Conservation (phyloP, 805 yeast species). For the Lipomyces sp. region DNA sequence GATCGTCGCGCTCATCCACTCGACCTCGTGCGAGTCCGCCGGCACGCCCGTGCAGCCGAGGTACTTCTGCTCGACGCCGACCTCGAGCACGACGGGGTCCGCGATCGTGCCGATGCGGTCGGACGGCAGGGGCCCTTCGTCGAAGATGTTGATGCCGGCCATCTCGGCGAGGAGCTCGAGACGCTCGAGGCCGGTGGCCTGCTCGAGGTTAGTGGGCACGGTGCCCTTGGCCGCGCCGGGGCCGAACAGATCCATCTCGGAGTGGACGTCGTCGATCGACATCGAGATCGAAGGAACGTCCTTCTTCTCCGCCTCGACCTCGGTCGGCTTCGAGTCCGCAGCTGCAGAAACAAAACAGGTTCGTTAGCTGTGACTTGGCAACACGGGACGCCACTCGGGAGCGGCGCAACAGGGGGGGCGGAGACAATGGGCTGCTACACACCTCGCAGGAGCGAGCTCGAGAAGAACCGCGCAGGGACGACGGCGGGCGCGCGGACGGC, state of each 20-base stretch:
- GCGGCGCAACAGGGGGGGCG: neutral
- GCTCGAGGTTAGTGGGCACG: constrained; percentile 91
- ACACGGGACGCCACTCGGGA: too few species aligned
- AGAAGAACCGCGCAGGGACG: constrained; percentile 15
- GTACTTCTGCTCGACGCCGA: constrained; percentile 57
- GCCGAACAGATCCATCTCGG: constrained; percentile 76
- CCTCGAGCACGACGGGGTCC: constrained; percentile 85
- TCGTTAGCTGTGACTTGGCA: too few species aligned
- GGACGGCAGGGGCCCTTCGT: constrained; percentile 79
- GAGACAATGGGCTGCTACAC: neutral
- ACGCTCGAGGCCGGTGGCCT: constrained; percentile 98
- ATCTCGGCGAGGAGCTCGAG: constrained; percentile 88
- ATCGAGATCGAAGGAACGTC: constrained; percentile 10
- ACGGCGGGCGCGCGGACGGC: constrained; percentile 6
- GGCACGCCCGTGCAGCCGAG: constrained; percentile 98
- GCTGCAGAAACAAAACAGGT: too few species aligned
- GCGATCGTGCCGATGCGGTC: constrained; percentile 87
- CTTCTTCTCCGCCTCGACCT: neutral
- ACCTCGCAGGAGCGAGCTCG: constrained; percentile 19
- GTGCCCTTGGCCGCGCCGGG: constrained; percentile 83
- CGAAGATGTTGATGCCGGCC: constrained; percentile 90
- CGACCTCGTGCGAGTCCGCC: constrained; percentile 83
- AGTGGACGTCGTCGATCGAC: constrained; percentile 71
- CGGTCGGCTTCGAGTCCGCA: constrained; percentile 1
- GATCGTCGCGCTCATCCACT: constrained; percentile 38